A percentile compares a stretch with the other conserved stretches of the same genome.
These are phyloP conservation scores for Cladobotryum mycophilum DNA, from an alignment of 2,329 filamentous ascomycete genomes.

Conservation along the genomic window DNA sequence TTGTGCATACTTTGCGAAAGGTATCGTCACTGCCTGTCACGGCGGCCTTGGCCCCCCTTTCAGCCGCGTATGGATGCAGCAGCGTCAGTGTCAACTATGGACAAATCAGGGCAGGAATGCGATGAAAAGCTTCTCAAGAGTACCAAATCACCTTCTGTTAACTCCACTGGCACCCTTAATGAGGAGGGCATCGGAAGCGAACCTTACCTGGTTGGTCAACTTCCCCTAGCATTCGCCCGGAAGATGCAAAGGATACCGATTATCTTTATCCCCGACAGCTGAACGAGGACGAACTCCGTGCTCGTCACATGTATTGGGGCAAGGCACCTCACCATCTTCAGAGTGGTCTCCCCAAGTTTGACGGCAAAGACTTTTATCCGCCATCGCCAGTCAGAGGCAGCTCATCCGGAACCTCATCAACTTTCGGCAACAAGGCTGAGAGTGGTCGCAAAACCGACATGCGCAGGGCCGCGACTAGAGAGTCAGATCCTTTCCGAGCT, in stretches of 20 bases:
- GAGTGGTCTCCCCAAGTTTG: constrained; percentile 54
- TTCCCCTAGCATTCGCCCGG: constrained; percentile 40
- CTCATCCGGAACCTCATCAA: constrained; percentile 9
- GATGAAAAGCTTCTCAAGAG: constrained; percentile 8
- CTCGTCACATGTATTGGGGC: constrained; percentile 56
- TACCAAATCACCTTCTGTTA: constrained; percentile 6
- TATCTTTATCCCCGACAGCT: constrained; percentile 52
- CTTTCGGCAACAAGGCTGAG: background rate
- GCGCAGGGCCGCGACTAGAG: background rate
- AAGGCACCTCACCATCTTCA: constrained; percentile 45
- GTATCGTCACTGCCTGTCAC: constrained; percentile 36
- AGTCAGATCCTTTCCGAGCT: constrained; percentile 16
- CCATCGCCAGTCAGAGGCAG: constrained; percentile 44
- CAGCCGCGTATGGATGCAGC: constrained; percentile 31
- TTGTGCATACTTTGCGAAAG: constrained; percentile 16
- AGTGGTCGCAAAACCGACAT: background rate
- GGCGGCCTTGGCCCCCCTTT: constrained; percentile 45
- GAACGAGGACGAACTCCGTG: constrained; percentile 52
- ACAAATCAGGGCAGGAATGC: constrained; percentile 6
- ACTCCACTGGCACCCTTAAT: background rate
- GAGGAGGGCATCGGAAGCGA: background rate
- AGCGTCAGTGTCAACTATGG: background rate
- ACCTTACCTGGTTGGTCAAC: constrained; percentile 51
- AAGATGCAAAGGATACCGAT: constrained; percentile 37
- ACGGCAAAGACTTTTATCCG: constrained; percentile 59